Evolutionary conservation across 805 yeast genomes (phyloP).

Genomic region (Schwanniomyces polymorphus): DNA sequence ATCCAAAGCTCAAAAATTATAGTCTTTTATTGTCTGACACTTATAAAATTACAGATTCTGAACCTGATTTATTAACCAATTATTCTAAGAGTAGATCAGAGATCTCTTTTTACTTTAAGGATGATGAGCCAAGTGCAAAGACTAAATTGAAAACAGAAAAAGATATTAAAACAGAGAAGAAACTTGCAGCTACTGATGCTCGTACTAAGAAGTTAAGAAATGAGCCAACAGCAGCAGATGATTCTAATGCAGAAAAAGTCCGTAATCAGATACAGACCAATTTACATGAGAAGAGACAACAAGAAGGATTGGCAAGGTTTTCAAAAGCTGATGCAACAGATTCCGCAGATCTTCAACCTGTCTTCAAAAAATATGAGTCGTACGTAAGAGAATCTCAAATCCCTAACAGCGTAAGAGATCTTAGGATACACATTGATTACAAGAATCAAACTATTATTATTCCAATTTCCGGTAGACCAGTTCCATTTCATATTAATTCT

Average conservation of each 20-base stretch:
- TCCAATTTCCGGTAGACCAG: constrained; percentile 95
- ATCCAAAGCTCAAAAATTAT: constrained; percentile 57
- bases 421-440: constrained; percentile 83
- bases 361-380: constrained; percentile 92
- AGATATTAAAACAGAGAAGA: constrained; percentile 31
- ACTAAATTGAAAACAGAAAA: constrained; percentile 39
- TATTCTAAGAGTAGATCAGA: constrained; percentile 72
- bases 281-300: constrained; percentile 80
- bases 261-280: constrained; percentile 81
- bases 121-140: constrained; percentile 43
- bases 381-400: constrained; percentile 91
- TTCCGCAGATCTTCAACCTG: constrained; percentile 59
- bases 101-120: constrained; percentile 80
- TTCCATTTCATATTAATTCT: constrained; percentile 94
- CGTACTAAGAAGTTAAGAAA: constrained; percentile 73
- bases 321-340: constrained; percentile 76
- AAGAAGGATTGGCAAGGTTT: constrained; percentile 81
- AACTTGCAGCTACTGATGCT: constrained; percentile 27
- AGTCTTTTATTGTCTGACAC: constrained; percentile 81
- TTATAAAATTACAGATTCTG: constrained; percentile 61
- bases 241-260: constrained; percentile 63
- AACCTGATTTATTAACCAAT: constrained; percentile 67
- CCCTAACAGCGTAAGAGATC: constrained; percentile 78
- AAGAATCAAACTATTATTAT: constrained; percentile 85
- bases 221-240: constrained; percentile 68